These are phyloP conservation scores for Stellera chamaejasme DNA, from an alignment of 345 rosid genomes.

Conservation along the genomic window DNA sequence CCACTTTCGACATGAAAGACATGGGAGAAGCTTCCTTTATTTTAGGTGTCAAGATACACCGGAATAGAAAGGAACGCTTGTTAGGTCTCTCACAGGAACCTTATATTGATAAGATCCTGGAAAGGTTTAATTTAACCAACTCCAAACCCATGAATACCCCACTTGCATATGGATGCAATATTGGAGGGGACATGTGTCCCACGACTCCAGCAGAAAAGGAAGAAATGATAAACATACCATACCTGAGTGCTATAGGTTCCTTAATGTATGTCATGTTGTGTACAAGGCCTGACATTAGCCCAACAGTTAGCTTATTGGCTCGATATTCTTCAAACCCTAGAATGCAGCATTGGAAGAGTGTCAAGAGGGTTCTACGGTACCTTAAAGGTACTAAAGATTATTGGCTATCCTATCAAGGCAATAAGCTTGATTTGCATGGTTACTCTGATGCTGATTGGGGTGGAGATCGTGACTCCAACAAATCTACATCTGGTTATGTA, in stretches of 20 bases:
- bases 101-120: not conserved
- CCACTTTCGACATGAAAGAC: not conserved
- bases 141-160: too few relatives aligned
- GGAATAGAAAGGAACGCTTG: not conserved
- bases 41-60: too few relatives aligned
- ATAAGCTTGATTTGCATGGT: not conserved
- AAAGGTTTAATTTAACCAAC: too few relatives aligned
- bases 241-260: too few relatives aligned
- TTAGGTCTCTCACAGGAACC: not conserved
- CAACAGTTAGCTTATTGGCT: not conserved
- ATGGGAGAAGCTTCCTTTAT: too few relatives aligned
- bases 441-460: not conserved
- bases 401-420: not conserved
- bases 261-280: too few relatives aligned
- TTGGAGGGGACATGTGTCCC: too few relatives aligned
- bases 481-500: conserved; percentile 1
- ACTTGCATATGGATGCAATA: too few relatives aligned
- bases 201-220: too few relatives aligned
- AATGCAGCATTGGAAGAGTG: not conserved
- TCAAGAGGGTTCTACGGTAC: not conserved
- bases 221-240: too few relatives aligned
- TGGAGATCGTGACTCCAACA: not conserved
- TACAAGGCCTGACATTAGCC: too few relatives aligned
- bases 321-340: not conserved
- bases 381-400: not conserved